These are phyloP conservation scores for Eimeria brunetti DNA, from an alignment of 169 alveolate species.

Conservation along the genomic window DNA sequence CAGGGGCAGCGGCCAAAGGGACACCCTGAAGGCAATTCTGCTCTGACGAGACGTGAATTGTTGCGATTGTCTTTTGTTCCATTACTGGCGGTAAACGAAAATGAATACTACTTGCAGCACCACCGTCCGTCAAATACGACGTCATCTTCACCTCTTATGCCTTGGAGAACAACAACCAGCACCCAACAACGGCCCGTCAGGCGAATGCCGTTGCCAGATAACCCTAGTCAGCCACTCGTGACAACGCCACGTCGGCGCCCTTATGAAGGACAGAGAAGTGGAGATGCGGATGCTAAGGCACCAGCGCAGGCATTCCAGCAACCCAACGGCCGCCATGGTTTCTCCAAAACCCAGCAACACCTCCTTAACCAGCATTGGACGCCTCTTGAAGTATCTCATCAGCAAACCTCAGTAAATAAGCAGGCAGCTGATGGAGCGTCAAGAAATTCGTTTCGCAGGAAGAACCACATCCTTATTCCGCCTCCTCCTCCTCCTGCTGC, in stretches of 20 bases:
- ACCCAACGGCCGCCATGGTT: not conserved
- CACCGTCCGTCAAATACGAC: not conserved
- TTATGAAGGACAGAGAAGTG: not conserved
- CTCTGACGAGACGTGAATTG: conserved; percentile 2
- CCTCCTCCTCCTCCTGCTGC: conserved; percentile 47
- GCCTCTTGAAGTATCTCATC: not conserved
- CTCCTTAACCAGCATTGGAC: conserved; percentile 12
- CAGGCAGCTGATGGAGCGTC: not conserved
- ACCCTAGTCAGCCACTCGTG: not conserved
- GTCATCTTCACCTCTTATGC: not conserved
- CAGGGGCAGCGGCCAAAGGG: not conserved
- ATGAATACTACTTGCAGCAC: not conserved
- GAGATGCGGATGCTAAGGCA: not conserved
- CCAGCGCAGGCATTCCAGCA: not conserved
- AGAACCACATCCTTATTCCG: not conserved
- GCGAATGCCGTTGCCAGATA: not conserved
- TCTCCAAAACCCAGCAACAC: conserved; percentile 4
- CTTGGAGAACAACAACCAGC: not conserved
- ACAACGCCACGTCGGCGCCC: not conserved
- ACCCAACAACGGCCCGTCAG: not conserved
- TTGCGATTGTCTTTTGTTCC: conserved; percentile 7
- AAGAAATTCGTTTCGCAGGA: not conserved
- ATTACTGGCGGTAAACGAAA: not conserved
- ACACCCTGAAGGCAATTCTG: not conserved
- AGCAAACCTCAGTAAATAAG: not conserved